Conservation (phyloP, 2,329 filamentous ascomycete species). For the Bipolaris sorokiniana region DNA sequence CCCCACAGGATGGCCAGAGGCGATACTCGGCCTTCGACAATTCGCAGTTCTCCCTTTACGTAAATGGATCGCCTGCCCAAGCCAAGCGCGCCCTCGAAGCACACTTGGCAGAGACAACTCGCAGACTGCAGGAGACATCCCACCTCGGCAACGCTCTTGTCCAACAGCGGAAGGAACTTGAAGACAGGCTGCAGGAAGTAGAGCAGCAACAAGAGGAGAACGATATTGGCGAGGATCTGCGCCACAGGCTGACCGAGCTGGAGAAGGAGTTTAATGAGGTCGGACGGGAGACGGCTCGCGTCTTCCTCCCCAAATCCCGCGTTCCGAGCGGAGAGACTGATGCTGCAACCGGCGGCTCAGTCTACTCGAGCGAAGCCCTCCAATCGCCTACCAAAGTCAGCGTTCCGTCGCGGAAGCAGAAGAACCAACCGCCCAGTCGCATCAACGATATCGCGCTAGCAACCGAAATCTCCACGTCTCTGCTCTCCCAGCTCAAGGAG, state of each 20-base stretch:
- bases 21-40: constrained; percentile 85
- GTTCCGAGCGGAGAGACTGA: constrained; percentile 64
- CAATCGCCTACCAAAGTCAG: constrained; percentile 88
- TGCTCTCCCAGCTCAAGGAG: constrained; percentile 92
- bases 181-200: constrained; percentile 82
- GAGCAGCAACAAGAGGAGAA: constrained; percentile 72
- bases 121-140: constrained; percentile 87
- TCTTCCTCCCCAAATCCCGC: constrained; percentile 82
- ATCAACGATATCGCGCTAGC: constrained; percentile 97
- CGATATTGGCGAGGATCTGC: constrained; percentile 82
- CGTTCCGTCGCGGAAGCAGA: constrained; percentile 83
- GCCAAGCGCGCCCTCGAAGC: constrained; percentile 88
- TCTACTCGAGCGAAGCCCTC: constrained; percentile 81
- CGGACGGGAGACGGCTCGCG: constrained; percentile 84
- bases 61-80: constrained; percentile 80
- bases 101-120: constrained; percentile 90
- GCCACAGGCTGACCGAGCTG: constrained; percentile 80
- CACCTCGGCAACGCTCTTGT: constrained; percentile 87
- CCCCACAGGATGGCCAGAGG: constrained; percentile 48
- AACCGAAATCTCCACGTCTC: constrained; percentile 94
- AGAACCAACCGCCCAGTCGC: constrained; percentile 86
- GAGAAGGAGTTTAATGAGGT: constrained; percentile 96
- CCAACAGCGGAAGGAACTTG: constrained; percentile 82
- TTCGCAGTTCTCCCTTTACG: constrained; percentile 77
- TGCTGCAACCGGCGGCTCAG: constrained; percentile 42